Percentiles rank a stretch among this genome's conserved stretches.
phyloP scores from a whole-genome alignment of 2,329 filamentous ascomycete genomes.

The Alternaria consortialis region DNA sequence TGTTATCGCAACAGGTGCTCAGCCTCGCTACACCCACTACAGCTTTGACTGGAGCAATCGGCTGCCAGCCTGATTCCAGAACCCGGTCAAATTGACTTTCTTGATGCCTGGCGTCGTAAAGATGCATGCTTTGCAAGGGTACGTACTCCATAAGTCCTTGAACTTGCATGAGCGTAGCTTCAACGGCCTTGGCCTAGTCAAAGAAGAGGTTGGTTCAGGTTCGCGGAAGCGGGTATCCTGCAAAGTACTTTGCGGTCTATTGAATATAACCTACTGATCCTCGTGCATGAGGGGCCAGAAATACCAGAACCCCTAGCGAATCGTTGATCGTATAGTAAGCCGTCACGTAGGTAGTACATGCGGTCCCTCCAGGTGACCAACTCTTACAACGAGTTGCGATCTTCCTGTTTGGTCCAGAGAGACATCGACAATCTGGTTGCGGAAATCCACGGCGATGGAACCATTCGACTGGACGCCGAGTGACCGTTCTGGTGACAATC shows the following conservation, averaged over 20 bases:
- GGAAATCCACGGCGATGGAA: not conserved
- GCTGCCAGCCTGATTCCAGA: not conserved
- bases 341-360: not conserved
- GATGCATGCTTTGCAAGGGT: not conserved
- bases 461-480: not conserved
- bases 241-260: not conserved
- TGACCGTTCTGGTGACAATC: not conserved
- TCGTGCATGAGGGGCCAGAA: not conserved
- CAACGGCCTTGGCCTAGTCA: not conserved
- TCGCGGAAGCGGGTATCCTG: not conserved
- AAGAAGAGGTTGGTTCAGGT: not conserved
- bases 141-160: not conserved
- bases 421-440: not conserved
- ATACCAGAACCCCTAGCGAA: not conserved
- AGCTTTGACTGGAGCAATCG: not conserved
- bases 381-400: not conserved
- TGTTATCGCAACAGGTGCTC: not conserved
- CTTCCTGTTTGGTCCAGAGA: not conserved
- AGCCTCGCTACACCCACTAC: not conserved
- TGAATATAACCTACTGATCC: not conserved
- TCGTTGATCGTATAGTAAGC: not conserved
- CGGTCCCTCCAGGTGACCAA: not conserved
- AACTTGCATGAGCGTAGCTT: not conserved
- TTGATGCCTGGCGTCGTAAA: not conserved
- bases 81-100: not conserved